Evolutionary conservation across 202 grass and related monocot species (phyloP).

Genomic region (Panicum virgatum): DNA sequence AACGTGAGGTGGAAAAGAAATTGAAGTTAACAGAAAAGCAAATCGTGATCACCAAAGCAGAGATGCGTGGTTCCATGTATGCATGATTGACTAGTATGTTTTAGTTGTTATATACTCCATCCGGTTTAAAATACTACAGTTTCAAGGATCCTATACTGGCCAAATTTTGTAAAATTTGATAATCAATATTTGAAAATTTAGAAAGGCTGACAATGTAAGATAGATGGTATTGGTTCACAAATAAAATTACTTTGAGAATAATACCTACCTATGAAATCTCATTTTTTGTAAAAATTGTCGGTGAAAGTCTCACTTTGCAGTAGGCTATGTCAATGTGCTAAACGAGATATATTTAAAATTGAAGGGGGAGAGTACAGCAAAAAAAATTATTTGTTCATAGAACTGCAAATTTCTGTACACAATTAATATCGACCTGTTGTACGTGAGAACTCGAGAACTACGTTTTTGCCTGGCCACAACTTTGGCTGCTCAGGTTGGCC

Average conservation of each 20-base stretch:
- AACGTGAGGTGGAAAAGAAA: background rate
- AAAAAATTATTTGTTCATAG: background rate
- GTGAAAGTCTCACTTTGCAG: background rate
- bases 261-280: background rate
- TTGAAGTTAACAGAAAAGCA: background rate
- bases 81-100: background rate
- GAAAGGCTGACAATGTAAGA: background rate
- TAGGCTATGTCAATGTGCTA: background rate
- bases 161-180: background rate
- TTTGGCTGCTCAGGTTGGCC: background rate
- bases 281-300: background rate
- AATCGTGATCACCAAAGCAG: background rate
- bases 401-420: background rate
- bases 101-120: background rate
- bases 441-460: background rate
- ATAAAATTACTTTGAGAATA: background rate
- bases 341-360: background rate
- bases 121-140: background rate
- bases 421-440: background rate
- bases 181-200: background rate
- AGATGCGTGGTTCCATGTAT: background rate
- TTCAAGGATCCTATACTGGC: background rate
- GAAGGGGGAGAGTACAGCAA: background rate
- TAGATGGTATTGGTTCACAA: background rate
- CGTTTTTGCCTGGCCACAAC: background rate